Evolutionary conservation across 257 asterid genomes (phyloP).

Genomic region (Solanum medicagineum): DNA sequence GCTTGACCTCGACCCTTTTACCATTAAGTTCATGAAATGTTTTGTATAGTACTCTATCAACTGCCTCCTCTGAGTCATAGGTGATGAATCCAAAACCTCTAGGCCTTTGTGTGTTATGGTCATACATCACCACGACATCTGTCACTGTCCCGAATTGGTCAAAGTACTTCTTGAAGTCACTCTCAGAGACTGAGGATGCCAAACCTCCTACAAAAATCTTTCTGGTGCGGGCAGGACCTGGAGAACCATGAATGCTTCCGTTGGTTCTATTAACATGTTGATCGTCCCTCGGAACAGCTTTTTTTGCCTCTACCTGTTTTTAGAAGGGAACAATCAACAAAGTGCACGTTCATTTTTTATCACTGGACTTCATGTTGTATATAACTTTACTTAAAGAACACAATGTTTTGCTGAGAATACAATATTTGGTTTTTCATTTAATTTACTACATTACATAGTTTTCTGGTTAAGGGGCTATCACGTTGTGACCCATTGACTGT

Average conservation of each 20-base stretch:
- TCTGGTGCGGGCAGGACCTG: slow-evolving; percentile 63
- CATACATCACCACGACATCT: slow-evolving; percentile 91
- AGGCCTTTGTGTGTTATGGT: slow-evolving; percentile 88
- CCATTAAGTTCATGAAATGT: slow-evolving; percentile 78
- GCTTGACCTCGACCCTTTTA: slow-evolving; percentile 81
- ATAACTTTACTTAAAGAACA: neutral
- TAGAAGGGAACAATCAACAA: neutral
- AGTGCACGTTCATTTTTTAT: neutral
- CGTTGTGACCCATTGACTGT: neutral
- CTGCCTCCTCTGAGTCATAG: slow-evolving; percentile 74
- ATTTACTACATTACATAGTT: neutral
- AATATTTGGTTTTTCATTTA: neutral
- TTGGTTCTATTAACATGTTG: slow-evolving; percentile 27
- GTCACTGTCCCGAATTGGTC: slow-evolving; percentile 70
- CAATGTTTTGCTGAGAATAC: neutral
- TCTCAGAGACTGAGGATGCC: slow-evolving; percentile 73
- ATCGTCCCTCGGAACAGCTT: slow-evolving; percentile 88
- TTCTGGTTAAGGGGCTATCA: neutral
- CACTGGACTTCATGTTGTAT: neutral
- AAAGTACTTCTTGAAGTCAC: slow-evolving; percentile 71
- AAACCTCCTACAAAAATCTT: slow-evolving; percentile 88
- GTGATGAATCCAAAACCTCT: slow-evolving; percentile 93
- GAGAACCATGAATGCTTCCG: slow-evolving; percentile 54
- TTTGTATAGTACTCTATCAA: slow-evolving; percentile 56
- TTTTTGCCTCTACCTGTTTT: slow-evolving; percentile 81